A percentile compares a stretch with the other conserved stretches of the same genome.
Evolutionary conservation across 164 flowering plant species (phyloP).

Genomic region (Annona cherimola): DNA sequence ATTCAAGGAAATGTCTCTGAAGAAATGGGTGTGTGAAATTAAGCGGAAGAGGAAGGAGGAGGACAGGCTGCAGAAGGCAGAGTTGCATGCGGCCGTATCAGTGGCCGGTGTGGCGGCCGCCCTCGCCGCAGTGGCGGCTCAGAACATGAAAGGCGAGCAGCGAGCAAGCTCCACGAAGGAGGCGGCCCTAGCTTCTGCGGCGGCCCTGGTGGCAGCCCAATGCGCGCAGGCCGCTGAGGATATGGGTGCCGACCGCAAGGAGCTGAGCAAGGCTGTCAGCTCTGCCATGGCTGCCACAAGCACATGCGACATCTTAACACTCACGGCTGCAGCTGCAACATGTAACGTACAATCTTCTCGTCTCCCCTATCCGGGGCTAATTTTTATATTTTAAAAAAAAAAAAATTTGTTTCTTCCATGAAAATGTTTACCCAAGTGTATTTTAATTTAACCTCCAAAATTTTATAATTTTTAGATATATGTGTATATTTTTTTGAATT

Average conservation of each 20-base stretch:
- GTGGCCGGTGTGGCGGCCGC: constrained; percentile 93
- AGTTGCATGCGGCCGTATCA: constrained; percentile 84
- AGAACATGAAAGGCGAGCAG: constrained; percentile 23
- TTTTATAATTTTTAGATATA: no score
- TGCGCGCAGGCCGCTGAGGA: constrained; percentile 78
- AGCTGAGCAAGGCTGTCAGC: constrained; percentile 46
- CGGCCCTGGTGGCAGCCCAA: constrained; percentile 87
- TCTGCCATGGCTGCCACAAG: constrained; percentile 68
- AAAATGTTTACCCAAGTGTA: no score
- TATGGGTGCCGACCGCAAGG: constrained; percentile 82
- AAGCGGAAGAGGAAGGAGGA: constrained; percentile 73
- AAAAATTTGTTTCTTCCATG: no score
- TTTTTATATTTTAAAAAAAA: no score
- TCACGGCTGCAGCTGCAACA: constrained; percentile 90
- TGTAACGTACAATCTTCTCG: constrained; percentile 51
- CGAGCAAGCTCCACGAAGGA: constrained; percentile 37
- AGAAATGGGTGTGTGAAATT: constrained; percentile 80
- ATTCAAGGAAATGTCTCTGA: constrained; percentile 53
- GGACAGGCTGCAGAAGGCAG: constrained; percentile 65
- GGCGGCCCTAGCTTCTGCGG: constrained; percentile 77
- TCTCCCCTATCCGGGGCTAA: no score
- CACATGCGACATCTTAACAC: constrained; percentile 69
- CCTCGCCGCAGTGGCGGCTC: constrained; percentile 81
- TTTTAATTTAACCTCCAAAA: no score
- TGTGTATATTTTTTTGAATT: no score